A percentile compares a stretch with the other conserved stretches of the same genome.
Evolutionary conservation across 345 rosid species (phyloP).

Genomic region (Aegle marmelos): DNA sequence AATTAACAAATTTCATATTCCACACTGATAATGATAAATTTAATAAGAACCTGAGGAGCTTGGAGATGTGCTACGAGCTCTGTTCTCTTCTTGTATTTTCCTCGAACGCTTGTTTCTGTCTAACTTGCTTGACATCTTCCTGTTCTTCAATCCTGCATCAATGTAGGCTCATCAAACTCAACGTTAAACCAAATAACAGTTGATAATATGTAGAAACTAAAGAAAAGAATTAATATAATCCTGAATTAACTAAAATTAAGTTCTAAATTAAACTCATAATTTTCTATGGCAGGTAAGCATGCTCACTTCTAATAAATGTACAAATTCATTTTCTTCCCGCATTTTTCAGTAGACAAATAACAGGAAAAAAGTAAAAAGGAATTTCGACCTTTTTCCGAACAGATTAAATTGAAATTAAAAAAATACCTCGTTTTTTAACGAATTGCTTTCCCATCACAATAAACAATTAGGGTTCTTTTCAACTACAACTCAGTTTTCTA

Average conservation of each 20-base stretch:
- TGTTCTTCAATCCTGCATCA: conserved; percentile 39
- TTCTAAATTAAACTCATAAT: not conserved
- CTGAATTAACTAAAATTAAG: not conserved
- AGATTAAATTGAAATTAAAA: not conserved
- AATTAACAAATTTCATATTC: not conserved
- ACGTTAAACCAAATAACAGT: not conserved
- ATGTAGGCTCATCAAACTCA: not conserved
- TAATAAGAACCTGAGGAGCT: conserved; percentile 32
- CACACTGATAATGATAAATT: not conserved
- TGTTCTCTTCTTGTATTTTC: conserved; percentile 34
- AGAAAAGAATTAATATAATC: not conserved
- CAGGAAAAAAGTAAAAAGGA: not conserved
- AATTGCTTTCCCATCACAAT: conserved; percentile 7
- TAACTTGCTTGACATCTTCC: conserved; percentile 20
- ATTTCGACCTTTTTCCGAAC: not conserved
- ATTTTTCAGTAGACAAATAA: not conserved
- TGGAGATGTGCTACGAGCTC: conserved; percentile 24
- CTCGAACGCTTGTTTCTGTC: conserved; percentile 22
- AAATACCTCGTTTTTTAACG: not conserved
- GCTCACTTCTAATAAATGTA: not conserved
- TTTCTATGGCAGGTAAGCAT: not conserved
- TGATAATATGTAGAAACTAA: not conserved
- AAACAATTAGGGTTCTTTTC: not conserved
- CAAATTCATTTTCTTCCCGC: not conserved
- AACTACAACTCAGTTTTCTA: not conserved